A percentile compares a stretch with the other conserved stretches of the same genome.
Conservation (phyloP, 2,329 filamentous ascomycete genomes). For the Aspergillus costaricaensis region DNA sequence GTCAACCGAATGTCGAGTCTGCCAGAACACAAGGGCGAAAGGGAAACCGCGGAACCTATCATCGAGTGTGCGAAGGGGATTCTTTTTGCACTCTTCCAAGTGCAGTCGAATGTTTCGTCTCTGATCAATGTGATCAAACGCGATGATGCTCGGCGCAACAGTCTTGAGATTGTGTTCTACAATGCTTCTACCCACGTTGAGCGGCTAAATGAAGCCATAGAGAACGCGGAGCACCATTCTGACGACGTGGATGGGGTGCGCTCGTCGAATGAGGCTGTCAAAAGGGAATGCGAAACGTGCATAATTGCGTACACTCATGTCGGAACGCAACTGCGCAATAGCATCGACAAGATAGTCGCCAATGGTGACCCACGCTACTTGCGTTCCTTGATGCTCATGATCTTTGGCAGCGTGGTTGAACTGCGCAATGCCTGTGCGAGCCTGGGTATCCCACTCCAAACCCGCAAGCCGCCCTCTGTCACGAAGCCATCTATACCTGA, state of each 20-base stretch:
- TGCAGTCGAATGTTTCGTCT: conserved; percentile 50
- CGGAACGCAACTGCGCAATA: conserved; percentile 51
- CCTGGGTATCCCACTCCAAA: conserved; percentile 48
- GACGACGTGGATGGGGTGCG: conserved; percentile 53
- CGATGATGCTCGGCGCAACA: conserved; percentile 50
- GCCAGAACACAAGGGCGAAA: conserved; percentile 56
- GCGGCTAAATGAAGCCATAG: conserved; percentile 57
- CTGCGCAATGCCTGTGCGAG: conserved; percentile 60
- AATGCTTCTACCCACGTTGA: conserved; percentile 59
- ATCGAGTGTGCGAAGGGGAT: conserved; percentile 60
- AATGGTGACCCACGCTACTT: conserved; percentile 59
- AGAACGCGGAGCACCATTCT: conserved; percentile 51
- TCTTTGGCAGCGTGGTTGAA: conserved; percentile 61
- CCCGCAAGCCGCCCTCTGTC: conserved; percentile 30
- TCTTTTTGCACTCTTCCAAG: conserved; percentile 56
- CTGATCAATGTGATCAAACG: conserved; percentile 51
- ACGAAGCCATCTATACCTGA: conserved; percentile 33
- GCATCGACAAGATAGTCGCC: conserved; percentile 54
- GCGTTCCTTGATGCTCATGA: conserved; percentile 60
- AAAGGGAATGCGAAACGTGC: conserved; percentile 51
- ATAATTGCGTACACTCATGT: conserved; percentile 54
- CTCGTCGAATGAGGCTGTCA: conserved; percentile 44
- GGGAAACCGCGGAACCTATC: conserved; percentile 50
- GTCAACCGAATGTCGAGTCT: conserved; percentile 59
- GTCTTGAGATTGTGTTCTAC: conserved; percentile 58